Evolutionary conservation across 768 basidiomycete species (phyloP), one percentile per base, ranked within the genome.

Genomic region (Filobasidium floriforme): DNA sequence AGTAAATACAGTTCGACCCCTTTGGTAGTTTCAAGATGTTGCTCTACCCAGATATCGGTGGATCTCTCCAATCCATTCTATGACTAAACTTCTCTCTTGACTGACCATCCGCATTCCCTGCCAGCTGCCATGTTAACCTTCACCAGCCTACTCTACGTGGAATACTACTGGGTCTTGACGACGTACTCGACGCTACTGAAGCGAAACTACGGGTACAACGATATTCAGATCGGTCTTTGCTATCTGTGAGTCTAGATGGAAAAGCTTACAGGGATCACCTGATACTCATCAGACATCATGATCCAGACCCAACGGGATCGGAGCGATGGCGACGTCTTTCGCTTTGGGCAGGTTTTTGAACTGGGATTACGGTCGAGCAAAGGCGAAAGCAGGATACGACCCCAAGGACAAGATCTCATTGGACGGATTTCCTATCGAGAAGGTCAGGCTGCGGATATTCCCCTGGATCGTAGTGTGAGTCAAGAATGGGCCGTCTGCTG

Each of bases 161-260:
- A 65, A 63, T 78, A 75, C 60, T 76, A 78, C 68, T 73, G 71
- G 29, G 62, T 73, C 26, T 60, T 78, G 72, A 75, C 75, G 1
- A 69, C 75, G 1, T 78, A 71, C 65, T 76, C 88, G 1, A 83
- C 86, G 0, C 80, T 87, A 0, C 86, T 89, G 73, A 79, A 81
- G 60, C 68, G 77, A 0, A 79, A 82, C 0, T 90, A 92, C 69
- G 82, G 77, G 67, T 80, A 89, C 22, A 82, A 76, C 64, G 83
- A 88, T 68, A 85, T 85, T 3, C 82, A 84, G 26, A 82, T 89
- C 40, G 90, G 90, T 1, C 77, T 92, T 5, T 90, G 88, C 75
- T 92, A 87, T 79, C 79, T 92, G 62, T 76, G 65, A 65, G 74
- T 70, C 9, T 9, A n/a, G n/a, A n/a, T 9, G 32, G 32, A 10